These are phyloP conservation scores for Fraxinus velutina DNA, from an alignment of 305 asterid species.

Conservation along the genomic window DNA sequence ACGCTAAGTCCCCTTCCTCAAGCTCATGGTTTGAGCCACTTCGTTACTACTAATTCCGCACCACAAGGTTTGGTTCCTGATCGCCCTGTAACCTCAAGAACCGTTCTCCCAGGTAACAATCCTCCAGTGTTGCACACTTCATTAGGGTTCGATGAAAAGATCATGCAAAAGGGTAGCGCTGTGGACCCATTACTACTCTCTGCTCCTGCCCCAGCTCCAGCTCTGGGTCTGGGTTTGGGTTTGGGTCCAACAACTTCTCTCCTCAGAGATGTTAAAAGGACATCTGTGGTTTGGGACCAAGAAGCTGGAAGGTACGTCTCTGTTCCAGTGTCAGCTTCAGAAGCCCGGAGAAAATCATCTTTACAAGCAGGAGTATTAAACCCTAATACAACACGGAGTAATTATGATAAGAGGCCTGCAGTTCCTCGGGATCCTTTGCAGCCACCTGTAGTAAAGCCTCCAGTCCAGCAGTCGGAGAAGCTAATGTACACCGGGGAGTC, in stretches of 20 bases:
- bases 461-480: constrained; percentile 57
- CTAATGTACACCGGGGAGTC: constrained; percentile 70
- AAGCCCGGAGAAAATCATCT: constrained; percentile 50
- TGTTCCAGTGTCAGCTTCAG: constrained; percentile 65
- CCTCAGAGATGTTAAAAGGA: constrained; percentile 70
- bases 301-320: constrained; percentile 94
- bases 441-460: constrained; percentile 34
- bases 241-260: constrained; percentile 43
- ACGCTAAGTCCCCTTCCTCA: constrained; percentile 89
- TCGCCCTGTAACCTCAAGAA: constrained; percentile 35
- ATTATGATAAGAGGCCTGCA: constrained; percentile 43
- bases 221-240: not conserved
- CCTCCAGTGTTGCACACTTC: constrained; percentile 35
- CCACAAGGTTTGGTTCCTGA: constrained; percentile 26
- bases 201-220: constrained; percentile 29
- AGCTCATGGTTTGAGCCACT: constrained; percentile 36
- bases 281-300: constrained; percentile 96
- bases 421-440: constrained; percentile 36
- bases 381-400: constrained; percentile 33
- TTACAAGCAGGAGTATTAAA: constrained; percentile 31
- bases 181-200: constrained; percentile 48
- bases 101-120: constrained; percentile 27
- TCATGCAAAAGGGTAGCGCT: constrained; percentile 43
- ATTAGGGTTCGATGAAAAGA: constrained; percentile 51
- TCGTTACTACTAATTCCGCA: constrained; percentile 24